Evolutionary conservation across 1,139 yeast species (phyloP), one percentile per base, ranked within the genome.

Genomic region (Pichia sp.): DNA sequence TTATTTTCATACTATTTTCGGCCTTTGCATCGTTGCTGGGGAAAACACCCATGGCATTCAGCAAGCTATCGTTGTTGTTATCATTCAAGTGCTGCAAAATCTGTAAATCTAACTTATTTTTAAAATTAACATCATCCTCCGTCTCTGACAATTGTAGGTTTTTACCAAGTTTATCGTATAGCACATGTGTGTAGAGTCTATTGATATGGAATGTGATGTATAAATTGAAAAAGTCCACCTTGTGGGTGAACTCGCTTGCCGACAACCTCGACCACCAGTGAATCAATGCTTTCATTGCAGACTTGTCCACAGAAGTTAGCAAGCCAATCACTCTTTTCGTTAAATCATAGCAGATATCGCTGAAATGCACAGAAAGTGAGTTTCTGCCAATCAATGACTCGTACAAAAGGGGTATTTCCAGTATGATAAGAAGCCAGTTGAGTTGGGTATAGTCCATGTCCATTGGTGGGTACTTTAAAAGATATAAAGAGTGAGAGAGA

Each of bases 291-390:
- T 77, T 78, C 2, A 78, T 67, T 11, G 72, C 65, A 0, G 70
- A 62, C 3, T 76, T 67, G 36, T 77, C 75, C 4, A 79, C 63
- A 60, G 82, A 77, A 0, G 93, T 76, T 50, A 89, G 62, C 5
- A 85, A 72, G 0, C 96, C 96, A 43, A 88, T 71, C 3, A 81
- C 70, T 50, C 92, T 73, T 63, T 85, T 87, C 29, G 84, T 66
- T 3, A 90, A 75, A 52, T 87, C 92, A 63, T 82, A 84, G 29
- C 84, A 75, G 15, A 84, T 63, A 0, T 79, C 69, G 57, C 78
- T 78, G 11, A 85, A 75, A 61, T 83, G 87, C 0, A 79, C 76
- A 0, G 76, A 67, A 45, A 52, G 53, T 6, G 52, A 45, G 50
- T 57, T 60, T 45, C 62, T 66, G 64, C 62, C 67, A 63, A 70